Evolutionary conservation across 2,329 filamentous ascomycete genomes (phyloP).

Genomic region (Whalleya microplaca): DNA sequence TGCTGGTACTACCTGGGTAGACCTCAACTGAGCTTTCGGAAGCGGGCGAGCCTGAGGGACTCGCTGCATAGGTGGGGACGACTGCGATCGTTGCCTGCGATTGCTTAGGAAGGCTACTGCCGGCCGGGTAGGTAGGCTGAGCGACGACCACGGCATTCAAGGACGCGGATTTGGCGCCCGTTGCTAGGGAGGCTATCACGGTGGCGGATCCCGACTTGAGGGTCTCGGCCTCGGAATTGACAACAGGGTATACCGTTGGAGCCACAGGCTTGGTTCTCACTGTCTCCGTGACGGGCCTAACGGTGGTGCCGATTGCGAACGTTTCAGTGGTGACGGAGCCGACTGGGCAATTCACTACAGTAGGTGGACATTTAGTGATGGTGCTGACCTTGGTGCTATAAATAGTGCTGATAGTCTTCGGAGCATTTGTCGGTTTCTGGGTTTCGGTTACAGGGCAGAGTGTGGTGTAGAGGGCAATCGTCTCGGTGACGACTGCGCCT

Average conservation of each 20-base stretch:
- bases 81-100: too few relatives aligned
- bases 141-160: too few relatives aligned
- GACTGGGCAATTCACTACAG: constrained; percentile 53
- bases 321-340: constrained; percentile 35
- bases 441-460: constrained; percentile 40
- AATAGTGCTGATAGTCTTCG: constrained; percentile 37
- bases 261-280: neutral
- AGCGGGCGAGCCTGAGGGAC: too few relatives aligned
- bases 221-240: neutral
- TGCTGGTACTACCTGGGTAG: too few relatives aligned
- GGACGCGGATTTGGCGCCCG: too few relatives aligned
- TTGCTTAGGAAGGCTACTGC: too few relatives aligned
- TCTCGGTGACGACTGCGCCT: constrained; percentile 42
- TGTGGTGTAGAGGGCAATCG: constrained; percentile 49
- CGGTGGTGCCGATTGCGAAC: constrained; percentile 8
- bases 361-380: constrained; percentile 57
- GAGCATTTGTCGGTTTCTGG: constrained; percentile 12
- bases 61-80: too few relatives aligned
- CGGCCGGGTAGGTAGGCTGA: too few relatives aligned
- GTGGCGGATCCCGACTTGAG: neutral
- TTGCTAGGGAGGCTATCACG: too few relatives aligned
- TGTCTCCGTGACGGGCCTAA: constrained; percentile 1
- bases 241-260: neutral
- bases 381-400: constrained; percentile 55
- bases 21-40: too few relatives aligned